Evolutionary conservation across 1,284 basidiomycete species (phyloP).

Genomic region (Gymnopus androsaceus): DNA sequence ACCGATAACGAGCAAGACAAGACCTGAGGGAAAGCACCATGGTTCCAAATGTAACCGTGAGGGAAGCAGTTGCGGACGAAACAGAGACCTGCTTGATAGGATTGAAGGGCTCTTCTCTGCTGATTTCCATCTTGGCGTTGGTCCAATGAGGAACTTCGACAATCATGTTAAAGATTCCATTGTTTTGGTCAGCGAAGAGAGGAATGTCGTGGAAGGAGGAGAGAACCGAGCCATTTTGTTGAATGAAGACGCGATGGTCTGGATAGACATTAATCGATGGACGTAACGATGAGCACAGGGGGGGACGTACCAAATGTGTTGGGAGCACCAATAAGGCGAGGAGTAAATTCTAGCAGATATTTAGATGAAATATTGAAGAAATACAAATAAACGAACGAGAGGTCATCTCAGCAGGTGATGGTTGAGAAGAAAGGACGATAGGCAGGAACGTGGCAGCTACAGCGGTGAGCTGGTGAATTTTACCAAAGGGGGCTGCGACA

Average conservation of each 20-base stretch:
- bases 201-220: constrained; percentile 97
- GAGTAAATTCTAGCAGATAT: constrained; percentile 57
- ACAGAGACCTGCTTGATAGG: constrained; percentile 98
- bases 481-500: no score
- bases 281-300: neutral
- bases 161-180: constrained; percentile 96
- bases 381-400: constrained; percentile 49
- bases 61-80: constrained; percentile 99
- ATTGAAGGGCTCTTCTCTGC: constrained; percentile 96
- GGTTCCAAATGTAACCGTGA: constrained; percentile 99
- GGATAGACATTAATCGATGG: constrained; percentile 19
- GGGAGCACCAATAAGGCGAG: constrained; percentile 83
- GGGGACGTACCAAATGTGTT: constrained; percentile 83
- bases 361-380: constrained; percentile 17
- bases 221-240: constrained; percentile 83
- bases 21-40: constrained; percentile 94
- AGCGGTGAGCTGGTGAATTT: no score
- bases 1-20: neutral
- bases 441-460: no score
- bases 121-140: constrained; percentile 99
- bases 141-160: constrained; percentile 99
- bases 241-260: constrained; percentile 96
- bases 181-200: constrained; percentile 91
- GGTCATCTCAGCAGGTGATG: constrained; percentile 53
- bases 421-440: constrained; percentile 49